Percentiles rank a stretch among this genome's conserved stretches.
Evolutionary conservation across 139 green algal species (phyloP).

Genomic region (Chlorella sp.): DNA sequence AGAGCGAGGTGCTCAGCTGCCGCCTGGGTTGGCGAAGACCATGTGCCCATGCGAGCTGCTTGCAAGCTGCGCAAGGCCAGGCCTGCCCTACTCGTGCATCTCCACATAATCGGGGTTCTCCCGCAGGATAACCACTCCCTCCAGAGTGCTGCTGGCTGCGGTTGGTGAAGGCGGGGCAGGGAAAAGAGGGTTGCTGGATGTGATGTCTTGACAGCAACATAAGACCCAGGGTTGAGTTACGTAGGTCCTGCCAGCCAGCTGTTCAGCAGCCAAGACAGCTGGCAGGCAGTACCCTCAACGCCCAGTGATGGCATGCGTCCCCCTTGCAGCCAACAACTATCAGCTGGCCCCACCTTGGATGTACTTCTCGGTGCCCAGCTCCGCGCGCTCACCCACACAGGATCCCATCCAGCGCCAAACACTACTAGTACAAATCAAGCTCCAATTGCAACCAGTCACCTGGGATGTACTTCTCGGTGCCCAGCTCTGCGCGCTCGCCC

Average conservation of each 20-base stretch:
- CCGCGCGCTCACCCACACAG: conserved; percentile 92
- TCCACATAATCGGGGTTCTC: conserved; percentile 97
- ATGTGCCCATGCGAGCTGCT: too few species aligned
- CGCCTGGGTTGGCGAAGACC: too few species aligned
- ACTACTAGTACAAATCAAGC: too few species aligned
- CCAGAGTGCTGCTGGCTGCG: conserved; percentile 77
- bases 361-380: conserved; percentile 97
- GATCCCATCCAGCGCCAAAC: too few species aligned
- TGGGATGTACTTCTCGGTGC: conserved; percentile 93
- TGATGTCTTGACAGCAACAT: background rate
- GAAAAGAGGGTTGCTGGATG: background rate
- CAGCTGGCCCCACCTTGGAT: conserved; percentile 67
- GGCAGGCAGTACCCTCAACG: too few species aligned
- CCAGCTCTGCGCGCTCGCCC: conserved; percentile 96
- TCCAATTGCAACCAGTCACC: too few species aligned
- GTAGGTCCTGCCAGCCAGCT: background rate
- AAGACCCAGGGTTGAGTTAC: background rate
- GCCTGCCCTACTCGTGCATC: conserved; percentile 38
- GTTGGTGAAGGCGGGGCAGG: background rate
- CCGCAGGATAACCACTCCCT: conserved; percentile 95
- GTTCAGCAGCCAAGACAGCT: background rate
- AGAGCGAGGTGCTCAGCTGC: too few species aligned
- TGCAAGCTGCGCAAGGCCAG: too few species aligned
- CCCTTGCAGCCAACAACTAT: too few species aligned
- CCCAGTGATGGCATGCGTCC: background rate